phyloP scores from a whole-genome alignment of 495 filamentous ascomycete genomes.

The Trichoderma gamsii region DNA sequence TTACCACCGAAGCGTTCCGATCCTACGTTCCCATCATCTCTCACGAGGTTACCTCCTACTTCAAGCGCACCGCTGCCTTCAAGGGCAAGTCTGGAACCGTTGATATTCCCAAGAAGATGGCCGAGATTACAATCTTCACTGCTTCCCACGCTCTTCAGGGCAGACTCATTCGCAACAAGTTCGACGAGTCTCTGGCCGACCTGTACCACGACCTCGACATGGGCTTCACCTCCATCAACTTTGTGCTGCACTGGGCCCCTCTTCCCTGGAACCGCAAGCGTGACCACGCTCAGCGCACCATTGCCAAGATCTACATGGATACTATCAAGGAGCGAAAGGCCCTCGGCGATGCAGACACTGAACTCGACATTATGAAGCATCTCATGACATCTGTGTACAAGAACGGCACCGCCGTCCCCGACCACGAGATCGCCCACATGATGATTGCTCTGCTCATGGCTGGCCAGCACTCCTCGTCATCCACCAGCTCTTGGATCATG shows the following conservation, averaged over 20 bases:
- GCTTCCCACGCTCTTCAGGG: constrained; percentile 76
- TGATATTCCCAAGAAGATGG: constrained; percentile 64
- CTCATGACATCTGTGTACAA: constrained; percentile 77
- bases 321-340: constrained; percentile 63
- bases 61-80: constrained; percentile 60
- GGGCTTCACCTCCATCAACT: constrained; percentile 79
- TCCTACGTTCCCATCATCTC: constrained; percentile 74
- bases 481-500: constrained; percentile 75
- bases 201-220: constrained; percentile 80
- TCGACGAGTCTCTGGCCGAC: constrained; percentile 66
- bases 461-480: constrained; percentile 81
- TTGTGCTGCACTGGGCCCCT: constrained; percentile 81
- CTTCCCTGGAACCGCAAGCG: constrained; percentile 76
- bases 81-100: constrained; percentile 58
- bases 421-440: constrained; percentile 81
- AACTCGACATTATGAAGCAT: constrained; percentile 74
- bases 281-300: constrained; percentile 66
- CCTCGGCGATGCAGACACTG: constrained; percentile 36
- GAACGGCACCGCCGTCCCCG: constrained; percentile 61
- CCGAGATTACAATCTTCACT: constrained; percentile 81
- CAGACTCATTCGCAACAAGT: constrained; percentile 67
- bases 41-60: constrained; percentile 64
- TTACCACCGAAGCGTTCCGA: constrained; percentile 69
- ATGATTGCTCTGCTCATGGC: constrained; percentile 90
- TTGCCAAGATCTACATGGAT: constrained; percentile 71